These are phyloP conservation scores for Morella rubra DNA, from an alignment of 306 rosid species.

Conservation along the genomic window DNA sequence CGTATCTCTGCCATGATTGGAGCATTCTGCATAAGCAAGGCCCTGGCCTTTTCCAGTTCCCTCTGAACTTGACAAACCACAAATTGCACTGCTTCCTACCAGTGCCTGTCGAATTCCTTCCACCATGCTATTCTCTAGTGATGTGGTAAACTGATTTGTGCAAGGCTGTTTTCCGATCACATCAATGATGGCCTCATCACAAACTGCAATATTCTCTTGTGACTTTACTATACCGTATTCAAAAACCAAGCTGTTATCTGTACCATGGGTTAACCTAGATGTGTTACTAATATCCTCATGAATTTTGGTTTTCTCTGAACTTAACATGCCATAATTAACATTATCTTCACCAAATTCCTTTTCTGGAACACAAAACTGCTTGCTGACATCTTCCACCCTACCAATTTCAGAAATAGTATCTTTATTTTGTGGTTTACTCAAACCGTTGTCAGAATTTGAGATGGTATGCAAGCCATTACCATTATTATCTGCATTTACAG, in stretches of 20 bases:
- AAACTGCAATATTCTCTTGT: constrained; percentile 32
- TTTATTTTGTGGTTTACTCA: constrained; percentile 30
- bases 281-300: constrained; percentile 32
- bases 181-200: constrained; percentile 35
- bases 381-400: constrained; percentile 35
- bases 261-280: constrained; percentile 25
- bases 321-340: constrained; percentile 29
- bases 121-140: constrained; percentile 26
- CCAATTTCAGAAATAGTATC: constrained; percentile 36
- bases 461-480: constrained; percentile 30
- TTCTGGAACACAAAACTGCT: constrained; percentile 32
- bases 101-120: constrained; percentile 39
- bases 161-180: constrained; percentile 25
- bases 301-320: constrained; percentile 32
- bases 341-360: constrained; percentile 37
- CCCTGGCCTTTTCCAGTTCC: constrained; percentile 35
- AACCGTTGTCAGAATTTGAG: constrained; percentile 28
- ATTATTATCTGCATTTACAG: constrained; percentile 39
- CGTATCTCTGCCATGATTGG: constrained; percentile 32
- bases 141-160: constrained; percentile 28
- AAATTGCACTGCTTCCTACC: constrained; percentile 32
- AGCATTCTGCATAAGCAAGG: constrained; percentile 31
- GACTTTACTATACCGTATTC: constrained; percentile 30
- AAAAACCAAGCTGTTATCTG: constrained; percentile 30
- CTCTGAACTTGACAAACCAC: constrained; percentile 36